Evolutionary conservation across 257 asterid species (phyloP).

Genomic region (Solanum bukasovii): DNA sequence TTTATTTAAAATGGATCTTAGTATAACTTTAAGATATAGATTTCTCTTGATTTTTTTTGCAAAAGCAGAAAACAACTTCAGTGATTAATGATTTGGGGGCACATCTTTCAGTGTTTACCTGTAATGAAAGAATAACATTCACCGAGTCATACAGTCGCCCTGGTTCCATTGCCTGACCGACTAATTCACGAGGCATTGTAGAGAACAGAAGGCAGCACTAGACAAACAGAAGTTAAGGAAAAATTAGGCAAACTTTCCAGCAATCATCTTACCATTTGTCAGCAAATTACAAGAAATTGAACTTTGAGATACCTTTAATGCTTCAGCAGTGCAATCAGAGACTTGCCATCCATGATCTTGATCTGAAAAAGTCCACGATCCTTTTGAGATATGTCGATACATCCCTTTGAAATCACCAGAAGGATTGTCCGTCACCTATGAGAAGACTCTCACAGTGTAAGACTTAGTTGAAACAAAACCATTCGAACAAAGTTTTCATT

Average conservation of each 20-base stretch:
- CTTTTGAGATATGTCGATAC: constrained; percentile 82
- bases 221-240: not conserved
- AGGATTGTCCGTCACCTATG: constrained; percentile 69
- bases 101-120: constrained; percentile 26
- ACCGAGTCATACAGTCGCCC: constrained; percentile 62
- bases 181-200: constrained; percentile 64
- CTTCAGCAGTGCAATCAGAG: constrained; percentile 98
- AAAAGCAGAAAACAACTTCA: not conserved
- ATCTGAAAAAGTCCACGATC: constrained; percentile 92
- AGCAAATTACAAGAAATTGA: not conserved
- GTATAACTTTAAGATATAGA: not conserved
- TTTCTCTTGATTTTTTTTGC: not conserved
- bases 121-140: constrained; percentile 57
- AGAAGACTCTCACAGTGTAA: not conserved
- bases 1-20: not conserved
- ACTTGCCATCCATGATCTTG: constrained; percentile 99
- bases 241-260: not conserved
- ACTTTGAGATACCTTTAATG: constrained; percentile 41
- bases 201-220: constrained; percentile 83
- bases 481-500: fast-evolving
- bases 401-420: constrained; percentile 68
- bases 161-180: constrained; percentile 64
- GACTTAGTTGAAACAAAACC: not conserved
- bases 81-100: not conserved
- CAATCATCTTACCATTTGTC: not conserved